Base-by-base conservation (phyloP, 148 eudicot species). In the Amaranthus hypochondriacus region DNA sequence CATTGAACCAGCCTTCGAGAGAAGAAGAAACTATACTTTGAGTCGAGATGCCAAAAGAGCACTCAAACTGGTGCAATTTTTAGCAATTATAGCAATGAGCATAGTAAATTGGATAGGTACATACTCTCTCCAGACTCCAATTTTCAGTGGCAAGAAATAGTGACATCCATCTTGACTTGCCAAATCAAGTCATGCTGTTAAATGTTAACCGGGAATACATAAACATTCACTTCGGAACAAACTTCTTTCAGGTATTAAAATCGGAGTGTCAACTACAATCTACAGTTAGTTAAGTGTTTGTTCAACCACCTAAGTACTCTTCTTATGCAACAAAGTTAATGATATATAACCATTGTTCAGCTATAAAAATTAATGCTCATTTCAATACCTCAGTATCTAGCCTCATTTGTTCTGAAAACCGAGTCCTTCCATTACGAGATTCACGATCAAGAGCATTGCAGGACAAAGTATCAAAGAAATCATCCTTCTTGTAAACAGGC, bases 401-500 rank as follows among this genome's bases (percentile, higher is more conserved):
- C 83, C 76, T 86, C 80, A 59, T 81, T 68, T 81, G 87, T 70
- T 90, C 92, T 57, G 92, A 84, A 67, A 82, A 82, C 48, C 82
- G 84, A 51, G 80, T 75, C 74, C 86, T 83, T 74, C 83, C 88
- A 82, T 64, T 82, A 42, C 84, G 82, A 15, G 81, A 70, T 56
- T 74, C 79, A 62, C 59, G 78, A 52, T 78, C 86, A 63, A 72
- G 78, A 14, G 84, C 72, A 78, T 82, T 77, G 86, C 88, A 80
- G 73, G 96, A 88, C 54, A 90, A 69, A 0, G 83, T 71, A 81
- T 90, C 96, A 67, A 88, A 90, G 69, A 90, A 90, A 73, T 88
- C 89, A 53, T 90, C 96, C 82, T 88, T 90, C 18, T 79, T 81
- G 65, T 88, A 90, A 75, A 86, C 82, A 64, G 90, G 85, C 96